Evolutionary conservation across 2,329 filamentous ascomycete genomes (phyloP).

Genomic region (Aspergillus brasiliensis): DNA sequence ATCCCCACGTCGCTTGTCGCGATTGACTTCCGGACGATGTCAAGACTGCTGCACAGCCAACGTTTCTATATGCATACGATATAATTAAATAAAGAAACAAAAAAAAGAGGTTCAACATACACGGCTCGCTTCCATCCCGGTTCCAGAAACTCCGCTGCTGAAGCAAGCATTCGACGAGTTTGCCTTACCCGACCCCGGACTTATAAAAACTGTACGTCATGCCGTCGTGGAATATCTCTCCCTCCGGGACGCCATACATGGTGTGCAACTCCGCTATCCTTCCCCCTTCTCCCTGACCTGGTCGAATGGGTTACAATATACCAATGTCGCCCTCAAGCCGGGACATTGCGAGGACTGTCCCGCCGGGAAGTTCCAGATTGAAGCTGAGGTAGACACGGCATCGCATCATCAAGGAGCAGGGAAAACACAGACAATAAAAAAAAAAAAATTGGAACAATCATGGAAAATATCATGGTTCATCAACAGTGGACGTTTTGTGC

Average conservation of each 20-base stretch:
- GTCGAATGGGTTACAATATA: not conserved
- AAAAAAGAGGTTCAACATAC: conserved; percentile 11
- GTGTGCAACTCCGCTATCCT: conserved; percentile 25
- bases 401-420: not conserved
- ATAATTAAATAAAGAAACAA: not conserved
- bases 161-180: conserved; percentile 17
- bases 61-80: conserved; percentile 20
- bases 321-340: not conserved
- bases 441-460: conserved; percentile 10
- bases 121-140: conserved; percentile 17
- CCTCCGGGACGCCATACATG: conserved; percentile 9
- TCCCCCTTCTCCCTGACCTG: conserved; percentile 1
- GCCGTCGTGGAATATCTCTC: conserved; percentile 18
- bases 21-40: too few species aligned
- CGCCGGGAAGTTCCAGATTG: not conserved
- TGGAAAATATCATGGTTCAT: conserved; percentile 32
- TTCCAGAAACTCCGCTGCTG: conserved; percentile 24
- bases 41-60: conserved; percentile 9
- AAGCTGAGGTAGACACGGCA: not conserved
- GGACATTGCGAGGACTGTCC: not conserved
- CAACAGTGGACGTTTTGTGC: conserved; percentile 38
- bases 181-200: conserved; percentile 10
- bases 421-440: conserved; percentile 10
- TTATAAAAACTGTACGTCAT: conserved; percentile 19
- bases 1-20: too few species aligned